These are phyloP conservation scores for Eimeria falciformis DNA, from an alignment of 169 alveolate genomes.

Conservation along the genomic window DNA sequence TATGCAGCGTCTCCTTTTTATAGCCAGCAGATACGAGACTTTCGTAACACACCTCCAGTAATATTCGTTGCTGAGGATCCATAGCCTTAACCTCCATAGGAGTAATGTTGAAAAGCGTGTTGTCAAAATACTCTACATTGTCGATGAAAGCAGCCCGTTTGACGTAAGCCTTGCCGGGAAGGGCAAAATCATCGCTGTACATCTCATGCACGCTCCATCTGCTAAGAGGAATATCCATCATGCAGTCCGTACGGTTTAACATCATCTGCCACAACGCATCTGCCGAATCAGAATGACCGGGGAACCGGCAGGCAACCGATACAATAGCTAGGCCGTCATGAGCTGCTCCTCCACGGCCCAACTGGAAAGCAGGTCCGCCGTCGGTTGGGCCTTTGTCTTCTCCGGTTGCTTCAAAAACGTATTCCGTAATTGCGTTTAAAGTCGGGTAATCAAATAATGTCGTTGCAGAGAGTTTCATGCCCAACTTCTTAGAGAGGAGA, in stretches of 20 bases:
- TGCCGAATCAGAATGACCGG: constrained; percentile 77
- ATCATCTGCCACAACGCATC: constrained; percentile 77
- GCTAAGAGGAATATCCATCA: constrained; percentile 79
- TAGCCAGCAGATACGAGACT: constrained; percentile 79
- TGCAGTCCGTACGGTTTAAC: constrained; percentile 76
- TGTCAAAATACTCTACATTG: constrained; percentile 79
- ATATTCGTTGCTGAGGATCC: constrained; percentile 88
- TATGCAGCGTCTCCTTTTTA: constrained; percentile 54
- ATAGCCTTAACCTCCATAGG: constrained; percentile 79
- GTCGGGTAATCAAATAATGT: constrained; percentile 83
- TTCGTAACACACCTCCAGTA: constrained; percentile 79
- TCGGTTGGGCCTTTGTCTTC: constrained; percentile 9
- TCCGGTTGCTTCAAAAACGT: constrained; percentile 54
- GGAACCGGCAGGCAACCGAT: constrained; percentile 79
- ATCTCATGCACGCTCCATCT: constrained; percentile 81
- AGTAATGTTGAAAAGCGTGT: constrained; percentile 76
- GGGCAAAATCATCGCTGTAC: constrained; percentile 79
- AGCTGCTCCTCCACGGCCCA: constrained; percentile 13
- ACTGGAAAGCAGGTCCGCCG: not conserved
- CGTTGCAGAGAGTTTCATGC: constrained; percentile 80
- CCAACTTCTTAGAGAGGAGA: constrained; percentile 79
- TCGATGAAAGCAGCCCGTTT: constrained; percentile 81
- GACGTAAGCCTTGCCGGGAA: constrained; percentile 79
- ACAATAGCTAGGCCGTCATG: constrained; percentile 74
- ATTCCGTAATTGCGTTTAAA: constrained; percentile 74